phyloP scores from a whole-genome alignment of 805 yeast genomes.

The Zygosaccharomyces kombuchaensis region DNA sequence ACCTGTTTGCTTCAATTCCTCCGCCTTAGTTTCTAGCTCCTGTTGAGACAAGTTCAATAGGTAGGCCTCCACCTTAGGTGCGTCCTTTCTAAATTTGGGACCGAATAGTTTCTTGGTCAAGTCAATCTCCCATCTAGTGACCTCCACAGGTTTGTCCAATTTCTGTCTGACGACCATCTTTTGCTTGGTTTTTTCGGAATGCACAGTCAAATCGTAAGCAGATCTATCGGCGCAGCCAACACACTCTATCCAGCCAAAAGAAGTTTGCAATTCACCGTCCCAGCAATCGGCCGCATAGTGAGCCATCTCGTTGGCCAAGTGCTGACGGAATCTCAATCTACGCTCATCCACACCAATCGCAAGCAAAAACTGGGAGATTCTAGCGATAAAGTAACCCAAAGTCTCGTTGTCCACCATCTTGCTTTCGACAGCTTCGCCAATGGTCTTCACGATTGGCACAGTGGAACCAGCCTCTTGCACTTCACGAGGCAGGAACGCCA shows the following conservation, averaged over 20 bases:
- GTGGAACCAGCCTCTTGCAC: constrained; percentile 86
- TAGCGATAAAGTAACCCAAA: constrained; percentile 91
- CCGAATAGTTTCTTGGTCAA: constrained; percentile 95
- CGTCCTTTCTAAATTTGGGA: constrained; percentile 95
- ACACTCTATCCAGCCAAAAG: constrained; percentile 99
- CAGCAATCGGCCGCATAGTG: constrained; percentile 99
- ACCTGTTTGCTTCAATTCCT: constrained; percentile 57
- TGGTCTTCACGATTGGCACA: constrained; percentile 53
- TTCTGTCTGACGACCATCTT: constrained; percentile 91
- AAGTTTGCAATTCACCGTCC: constrained; percentile 96
- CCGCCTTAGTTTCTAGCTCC: constrained; percentile 72
- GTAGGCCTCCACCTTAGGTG: constrained; percentile 85
- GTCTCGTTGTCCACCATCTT: constrained; percentile 96
- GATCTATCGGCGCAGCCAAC: constrained; percentile 99
- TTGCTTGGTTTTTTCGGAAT: constrained; percentile 90
- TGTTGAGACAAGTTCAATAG: constrained; percentile 72
- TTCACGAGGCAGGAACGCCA: constrained; percentile 78
- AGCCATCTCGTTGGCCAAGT: constrained; percentile 98
- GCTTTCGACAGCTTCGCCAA: constrained; percentile 85
- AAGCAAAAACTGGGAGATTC: constrained; percentile 78
- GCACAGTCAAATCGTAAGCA: constrained; percentile 95
- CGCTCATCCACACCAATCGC: constrained; percentile 86
- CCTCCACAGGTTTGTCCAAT: constrained; percentile 75
- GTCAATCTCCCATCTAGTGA: constrained; percentile 79
- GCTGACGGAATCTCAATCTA: constrained; percentile 95